Evolutionary conservation across 108 stramenopile genomes (phyloP).

Genomic region (Heterococcus sp.): DNA sequence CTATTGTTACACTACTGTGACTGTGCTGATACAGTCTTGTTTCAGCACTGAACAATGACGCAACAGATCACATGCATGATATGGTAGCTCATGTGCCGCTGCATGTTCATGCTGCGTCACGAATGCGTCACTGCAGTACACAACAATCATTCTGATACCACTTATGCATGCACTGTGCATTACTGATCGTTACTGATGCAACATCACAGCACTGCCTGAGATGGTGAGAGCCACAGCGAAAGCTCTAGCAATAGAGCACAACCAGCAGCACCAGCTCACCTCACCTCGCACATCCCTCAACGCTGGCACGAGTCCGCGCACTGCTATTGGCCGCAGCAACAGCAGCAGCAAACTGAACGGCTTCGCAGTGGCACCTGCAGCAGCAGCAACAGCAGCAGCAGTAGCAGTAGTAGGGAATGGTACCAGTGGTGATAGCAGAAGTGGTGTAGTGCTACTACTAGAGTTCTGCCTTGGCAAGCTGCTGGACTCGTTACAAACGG

Average conservation of each 20-base stretch:
- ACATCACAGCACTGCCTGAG: not conserved
- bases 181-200: not conserved
- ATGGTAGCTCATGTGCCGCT: no score
- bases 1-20: no score
- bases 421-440: not conserved
- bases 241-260: not conserved
- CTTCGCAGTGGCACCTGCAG: no score
- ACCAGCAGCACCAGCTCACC: no score
- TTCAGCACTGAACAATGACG: not conserved
- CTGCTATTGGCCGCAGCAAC: no score
- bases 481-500: conserved; percentile 32
- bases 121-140: not conserved
- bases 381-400: not conserved
- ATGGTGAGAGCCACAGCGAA: not conserved
- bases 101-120: not conserved
- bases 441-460: not conserved
- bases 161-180: not conserved
- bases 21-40: no score
- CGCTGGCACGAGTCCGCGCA: no score
- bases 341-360: no score
- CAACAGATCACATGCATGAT: not conserved
- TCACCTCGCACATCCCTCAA: no score
- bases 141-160: not conserved
- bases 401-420: not conserved
- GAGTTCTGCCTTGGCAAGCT: conserved; percentile 37